Evolutionary conservation across 768 basidiomycete species (phyloP).

Genomic region (Auricularia sp.): DNA sequence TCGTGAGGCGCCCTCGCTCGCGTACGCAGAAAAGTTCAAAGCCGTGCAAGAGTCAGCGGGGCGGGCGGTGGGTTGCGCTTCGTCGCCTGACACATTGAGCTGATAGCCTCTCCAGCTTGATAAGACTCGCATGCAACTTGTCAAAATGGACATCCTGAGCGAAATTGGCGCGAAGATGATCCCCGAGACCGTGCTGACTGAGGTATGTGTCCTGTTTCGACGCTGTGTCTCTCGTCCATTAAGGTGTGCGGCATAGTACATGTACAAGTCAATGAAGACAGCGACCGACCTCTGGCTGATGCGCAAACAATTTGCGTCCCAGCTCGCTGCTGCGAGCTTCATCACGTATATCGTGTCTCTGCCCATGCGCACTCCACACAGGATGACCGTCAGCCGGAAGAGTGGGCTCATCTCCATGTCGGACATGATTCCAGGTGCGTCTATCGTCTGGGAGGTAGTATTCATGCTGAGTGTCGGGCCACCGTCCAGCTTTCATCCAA

Average conservation of each 20-base stretch:
- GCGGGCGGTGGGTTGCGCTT: background rate
- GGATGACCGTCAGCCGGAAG: slow-evolving; percentile 82
- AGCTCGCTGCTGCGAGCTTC: slow-evolving; percentile 82
- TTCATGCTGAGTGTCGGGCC: background rate
- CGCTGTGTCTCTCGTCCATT: background rate
- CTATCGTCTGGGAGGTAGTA: slow-evolving; percentile 2
- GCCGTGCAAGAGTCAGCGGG: slow-evolving; percentile 28
- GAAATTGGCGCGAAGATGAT: slow-evolving; percentile 82
- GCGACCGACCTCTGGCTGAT: slow-evolving; percentile 90
- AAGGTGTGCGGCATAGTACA: slow-evolving; percentile 49
- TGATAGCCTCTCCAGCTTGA: slow-evolving; percentile 10
- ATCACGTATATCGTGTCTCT: slow-evolving; percentile 84
- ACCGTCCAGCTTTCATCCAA: slow-evolving; percentile 22
- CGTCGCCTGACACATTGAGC: background rate
- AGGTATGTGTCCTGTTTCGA: slow-evolving; percentile 39
- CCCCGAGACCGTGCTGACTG: slow-evolving; percentile 77
- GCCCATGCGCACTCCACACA: slow-evolving; percentile 69
- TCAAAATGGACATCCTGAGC: slow-evolving; percentile 80
- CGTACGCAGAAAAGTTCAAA: slow-evolving; percentile 76
- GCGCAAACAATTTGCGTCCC: slow-evolving; percentile 92
- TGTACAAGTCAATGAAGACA: slow-evolving; percentile 75
- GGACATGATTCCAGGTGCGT: slow-evolving; percentile 75
- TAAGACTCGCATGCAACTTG: slow-evolving; percentile 54
- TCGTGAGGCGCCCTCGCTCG: slow-evolving; percentile 81
- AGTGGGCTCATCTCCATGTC: slow-evolving; percentile 90